Evolutionary conservation across 257 asterid species (phyloP).

Genomic region (Solanum lycopersicoides): DNA sequence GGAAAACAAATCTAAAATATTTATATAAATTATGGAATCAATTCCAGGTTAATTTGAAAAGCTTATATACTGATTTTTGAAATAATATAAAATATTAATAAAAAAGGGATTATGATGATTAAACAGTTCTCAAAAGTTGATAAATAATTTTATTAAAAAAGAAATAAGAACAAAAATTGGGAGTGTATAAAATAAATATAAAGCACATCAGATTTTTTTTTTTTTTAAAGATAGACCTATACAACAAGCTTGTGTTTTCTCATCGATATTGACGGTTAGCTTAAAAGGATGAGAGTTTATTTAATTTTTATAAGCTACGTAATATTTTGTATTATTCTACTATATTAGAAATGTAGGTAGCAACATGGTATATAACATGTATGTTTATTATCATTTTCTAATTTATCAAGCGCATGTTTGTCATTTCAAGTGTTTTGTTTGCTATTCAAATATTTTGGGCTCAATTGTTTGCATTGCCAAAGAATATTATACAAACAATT

Average conservation of each 20-base stretch:
- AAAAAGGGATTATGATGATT: neutral
- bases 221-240: neutral
- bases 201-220: no score
- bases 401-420: no score
- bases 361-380: no score
- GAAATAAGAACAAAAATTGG: neutral
- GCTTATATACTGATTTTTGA: neutral
- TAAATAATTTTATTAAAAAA: no score
- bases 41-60: neutral
- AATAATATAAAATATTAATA: neutral
- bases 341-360: neutral
- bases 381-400: no score
- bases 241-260: neutral
- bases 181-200: neutral
- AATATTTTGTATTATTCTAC: neutral
- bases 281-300: neutral
- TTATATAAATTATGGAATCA: neutral
- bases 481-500: no score
- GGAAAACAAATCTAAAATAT: neutral
- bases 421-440: no score
- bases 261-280: neutral
- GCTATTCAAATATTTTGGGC: no score
- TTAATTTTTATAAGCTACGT: neutral
- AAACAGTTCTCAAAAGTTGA: neutral
- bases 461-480: no score